These are phyloP conservation scores for Plasmodium fragile DNA, from an alignment of 169 alveolate species.

Conservation along the genomic window DNA sequence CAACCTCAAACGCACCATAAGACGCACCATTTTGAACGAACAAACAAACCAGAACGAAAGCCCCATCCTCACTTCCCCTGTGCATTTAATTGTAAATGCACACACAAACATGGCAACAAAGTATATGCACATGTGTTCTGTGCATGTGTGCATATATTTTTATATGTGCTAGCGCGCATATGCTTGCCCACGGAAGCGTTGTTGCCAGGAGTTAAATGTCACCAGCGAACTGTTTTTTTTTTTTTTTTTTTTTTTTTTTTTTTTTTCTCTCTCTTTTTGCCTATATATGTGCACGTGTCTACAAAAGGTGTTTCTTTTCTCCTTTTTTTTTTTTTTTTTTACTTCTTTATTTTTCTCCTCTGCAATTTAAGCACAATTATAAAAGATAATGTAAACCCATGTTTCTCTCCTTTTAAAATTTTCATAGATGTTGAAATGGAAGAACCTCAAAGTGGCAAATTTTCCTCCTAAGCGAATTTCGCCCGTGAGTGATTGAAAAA, in stretches of 20 bases:
- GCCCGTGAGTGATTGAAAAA: not conserved
- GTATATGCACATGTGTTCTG: not conserved
- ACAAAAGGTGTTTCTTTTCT: not conserved
- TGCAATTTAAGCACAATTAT: slow-evolving; percentile 14
- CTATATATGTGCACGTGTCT: slow-evolving; percentile 4
- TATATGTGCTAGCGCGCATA: not conserved
- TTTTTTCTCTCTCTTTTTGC: not conserved
- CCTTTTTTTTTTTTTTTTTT: not conserved
- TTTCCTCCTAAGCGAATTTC: not conserved
- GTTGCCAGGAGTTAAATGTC: not conserved
- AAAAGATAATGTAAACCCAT: slow-evolving; percentile 8
- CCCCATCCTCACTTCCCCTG: not conserved
- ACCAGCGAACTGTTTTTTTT: not conserved
- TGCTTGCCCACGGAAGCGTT: not conserved
- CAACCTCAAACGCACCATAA: not conserved
- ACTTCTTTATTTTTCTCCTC: not conserved
- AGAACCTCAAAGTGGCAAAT: slow-evolving; percentile 1
- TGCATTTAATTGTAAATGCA: not conserved
- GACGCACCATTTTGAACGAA: not conserved
- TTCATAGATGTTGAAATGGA: slow-evolving; percentile 1
- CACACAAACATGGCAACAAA: not conserved
- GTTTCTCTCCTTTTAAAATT: slow-evolving; percentile 16
- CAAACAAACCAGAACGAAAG: not conserved
- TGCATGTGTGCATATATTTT: not conserved
- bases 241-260: not conserved